phyloP scores from a whole-genome alignment of 768 basidiomycete species.

The Cystofilobasidium macerans region DNA sequence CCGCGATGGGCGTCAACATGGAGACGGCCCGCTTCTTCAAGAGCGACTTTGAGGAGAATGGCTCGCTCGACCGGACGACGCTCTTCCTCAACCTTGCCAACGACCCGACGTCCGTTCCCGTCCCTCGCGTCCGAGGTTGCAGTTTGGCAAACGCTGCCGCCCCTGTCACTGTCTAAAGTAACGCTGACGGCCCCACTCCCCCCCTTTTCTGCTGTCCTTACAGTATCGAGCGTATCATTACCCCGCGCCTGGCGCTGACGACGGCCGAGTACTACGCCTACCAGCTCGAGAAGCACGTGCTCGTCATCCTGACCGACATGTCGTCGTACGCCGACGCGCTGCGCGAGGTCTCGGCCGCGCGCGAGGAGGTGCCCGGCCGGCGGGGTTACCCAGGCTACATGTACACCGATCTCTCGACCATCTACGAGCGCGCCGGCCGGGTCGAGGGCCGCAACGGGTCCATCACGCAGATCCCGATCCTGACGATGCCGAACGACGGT shows the following conservation, averaged over 20 bases:
- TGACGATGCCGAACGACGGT: conserved; percentile 99
- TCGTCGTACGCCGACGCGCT: conserved; percentile 93
- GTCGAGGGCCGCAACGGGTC: conserved; percentile 96
- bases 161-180: background rate
- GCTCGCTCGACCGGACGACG: conserved; percentile 90
- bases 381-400: conserved; percentile 87
- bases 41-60: conserved; percentile 98
- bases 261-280: conserved; percentile 99
- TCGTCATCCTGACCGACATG: conserved; percentile 99
- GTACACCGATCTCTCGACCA: conserved; percentile 98
- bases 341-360: conserved; percentile 95
- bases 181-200: no score
- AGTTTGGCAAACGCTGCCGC: background rate
- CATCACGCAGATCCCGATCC: conserved; percentile 98
- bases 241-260: conserved; percentile 91
- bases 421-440: conserved; percentile 98
- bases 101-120: conserved; percentile 61
- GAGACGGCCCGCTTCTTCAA: conserved; percentile 99
- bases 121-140: background rate
- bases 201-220: background rate
- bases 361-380: conserved; percentile 98
- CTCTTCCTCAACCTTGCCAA: conserved; percentile 98
- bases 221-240: conserved; percentile 94
- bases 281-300: conserved; percentile 97
- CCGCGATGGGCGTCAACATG: conserved; percentile 99